phyloP scores from a whole-genome alignment of 306 rosid species.

The Fragaria nilgerrensis region DNA sequence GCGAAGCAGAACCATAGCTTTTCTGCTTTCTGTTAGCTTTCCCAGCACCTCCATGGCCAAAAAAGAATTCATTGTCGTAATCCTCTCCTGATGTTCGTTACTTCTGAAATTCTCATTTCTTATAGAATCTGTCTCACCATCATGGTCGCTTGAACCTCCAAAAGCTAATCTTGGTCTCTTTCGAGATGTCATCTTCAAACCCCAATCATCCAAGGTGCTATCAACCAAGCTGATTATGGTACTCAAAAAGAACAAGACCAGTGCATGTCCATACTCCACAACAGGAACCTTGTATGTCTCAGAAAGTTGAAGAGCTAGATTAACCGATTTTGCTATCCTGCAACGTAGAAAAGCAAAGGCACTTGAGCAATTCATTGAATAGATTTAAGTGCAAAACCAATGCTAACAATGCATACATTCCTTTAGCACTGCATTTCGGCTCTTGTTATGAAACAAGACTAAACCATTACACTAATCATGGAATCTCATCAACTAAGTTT shows the following conservation, averaged over 20 bases:
- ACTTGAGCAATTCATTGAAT: conserved; percentile 13
- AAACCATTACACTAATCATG: not conserved
- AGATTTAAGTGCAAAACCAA: not conserved
- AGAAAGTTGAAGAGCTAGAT: conserved; percentile 54
- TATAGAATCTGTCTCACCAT: conserved; percentile 46
- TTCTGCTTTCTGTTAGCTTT: conserved; percentile 58
- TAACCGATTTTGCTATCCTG: conserved; percentile 64
- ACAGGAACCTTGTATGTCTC: conserved; percentile 35
- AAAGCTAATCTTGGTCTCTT: conserved; percentile 39
- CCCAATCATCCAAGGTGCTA: conserved; percentile 58
- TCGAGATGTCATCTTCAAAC: conserved; percentile 31
- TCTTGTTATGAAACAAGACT: not conserved
- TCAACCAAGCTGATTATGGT: conserved; percentile 49
- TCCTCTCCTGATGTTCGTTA: conserved; percentile 39
- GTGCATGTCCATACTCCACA: conserved; percentile 62
- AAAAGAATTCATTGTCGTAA: conserved; percentile 51
- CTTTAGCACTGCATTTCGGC: not conserved
- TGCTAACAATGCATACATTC: not conserved
- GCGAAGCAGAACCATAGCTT: conserved; percentile 56
- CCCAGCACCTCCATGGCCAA: conserved; percentile 65
- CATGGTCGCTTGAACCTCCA: conserved; percentile 21
- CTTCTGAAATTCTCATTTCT: conserved; percentile 21
- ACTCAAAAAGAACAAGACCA: conserved; percentile 55
- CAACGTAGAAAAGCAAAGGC: conserved; percentile 12
- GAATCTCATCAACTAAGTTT: not conserved